Percentiles rank a stretch among this genome's conserved stretches.
These are phyloP conservation scores for Mortierella claussenii DNA, from an alignment of 192 early-diverging fungal species.

Conservation along the genomic window DNA sequence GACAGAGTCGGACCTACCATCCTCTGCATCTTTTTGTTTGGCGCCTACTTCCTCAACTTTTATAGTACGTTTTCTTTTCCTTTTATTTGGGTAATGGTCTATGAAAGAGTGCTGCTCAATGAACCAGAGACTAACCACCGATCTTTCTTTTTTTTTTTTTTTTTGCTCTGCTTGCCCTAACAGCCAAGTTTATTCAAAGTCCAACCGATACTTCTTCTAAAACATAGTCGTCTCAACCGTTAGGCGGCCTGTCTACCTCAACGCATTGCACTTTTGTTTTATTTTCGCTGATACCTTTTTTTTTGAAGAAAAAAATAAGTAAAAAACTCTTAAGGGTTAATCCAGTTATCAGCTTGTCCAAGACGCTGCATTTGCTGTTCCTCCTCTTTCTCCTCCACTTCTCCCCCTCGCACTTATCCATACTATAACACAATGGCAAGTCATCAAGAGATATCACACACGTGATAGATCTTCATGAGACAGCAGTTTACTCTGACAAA, in stretches of 20 bases:
- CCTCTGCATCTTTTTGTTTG: slow-evolving; percentile 73
- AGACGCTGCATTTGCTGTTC: neutral
- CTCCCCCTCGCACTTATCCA: neutral
- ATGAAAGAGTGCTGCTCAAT: neutral
- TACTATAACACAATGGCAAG: slow-evolving; percentile 34
- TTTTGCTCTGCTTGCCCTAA: too few species aligned
- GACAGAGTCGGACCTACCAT: slow-evolving; percentile 78
- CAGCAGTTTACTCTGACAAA: slow-evolving; percentile 43
- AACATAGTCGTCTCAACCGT: too few species aligned
- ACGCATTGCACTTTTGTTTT: too few species aligned
- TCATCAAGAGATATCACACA: slow-evolving; percentile 16
- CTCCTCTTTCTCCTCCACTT: slow-evolving; percentile 4
- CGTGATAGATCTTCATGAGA: slow-evolving; percentile 29
- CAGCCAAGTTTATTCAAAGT: slow-evolving; percentile 36
- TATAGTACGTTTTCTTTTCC: slow-evolving; percentile 35
- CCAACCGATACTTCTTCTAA: neutral
- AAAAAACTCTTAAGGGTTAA: neutral
- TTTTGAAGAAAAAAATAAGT: neutral
- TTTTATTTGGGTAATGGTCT: neutral
- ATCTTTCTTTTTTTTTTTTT: neutral
- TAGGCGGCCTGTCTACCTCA: too few species aligned
- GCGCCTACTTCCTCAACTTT: slow-evolving; percentile 53
- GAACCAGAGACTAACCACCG: neutral
- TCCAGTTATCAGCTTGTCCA: too few species aligned
- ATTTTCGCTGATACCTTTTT: neutral